phyloP scores from a whole-genome alignment of 2,329 filamentous ascomycete species.

The Alternaria gansuensis region DNA sequence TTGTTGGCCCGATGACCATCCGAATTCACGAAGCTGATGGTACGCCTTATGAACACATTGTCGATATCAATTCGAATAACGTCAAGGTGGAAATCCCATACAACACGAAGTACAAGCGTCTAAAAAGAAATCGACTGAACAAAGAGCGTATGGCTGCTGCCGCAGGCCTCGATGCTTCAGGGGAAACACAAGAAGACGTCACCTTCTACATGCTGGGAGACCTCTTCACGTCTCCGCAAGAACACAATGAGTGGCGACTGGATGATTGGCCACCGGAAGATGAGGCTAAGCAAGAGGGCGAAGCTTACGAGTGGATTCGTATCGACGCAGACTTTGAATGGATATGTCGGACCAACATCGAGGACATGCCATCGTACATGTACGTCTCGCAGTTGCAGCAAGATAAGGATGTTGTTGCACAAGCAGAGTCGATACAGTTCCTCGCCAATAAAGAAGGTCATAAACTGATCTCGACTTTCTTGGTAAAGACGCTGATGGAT shows the following conservation, averaged over 20 bases:
- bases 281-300: slow-evolving; percentile 89
- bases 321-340: slow-evolving; percentile 99
- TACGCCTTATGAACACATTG: slow-evolving; percentile 96
- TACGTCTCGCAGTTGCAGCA: slow-evolving; percentile 97
- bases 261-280: slow-evolving; percentile 90
- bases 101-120: slow-evolving; percentile 97
- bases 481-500: slow-evolving; percentile 90
- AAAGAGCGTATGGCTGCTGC: slow-evolving; percentile 77
- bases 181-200: slow-evolving; percentile 76
- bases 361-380: slow-evolving; percentile 93
- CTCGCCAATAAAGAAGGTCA: slow-evolving; percentile 73
- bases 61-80: slow-evolving; percentile 88
- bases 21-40: slow-evolving; percentile 97
- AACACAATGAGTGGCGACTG: slow-evolving; percentile 83
- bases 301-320: slow-evolving; percentile 98
- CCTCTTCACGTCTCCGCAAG: slow-evolving; percentile 82
- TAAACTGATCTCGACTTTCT: slow-evolving; percentile 85
- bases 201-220: slow-evolving; percentile 93
- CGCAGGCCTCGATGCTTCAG: slow-evolving; percentile 68
- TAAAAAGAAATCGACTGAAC: slow-evolving; percentile 85
- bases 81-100: slow-evolving; percentile 95
- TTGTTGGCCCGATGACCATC: slow-evolving; percentile 97
- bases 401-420: slow-evolving; percentile 94
- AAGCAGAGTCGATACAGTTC: slow-evolving; percentile 75
- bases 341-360: slow-evolving; percentile 80